A percentile compares a stretch with the other conserved stretches of the same genome.
Evolutionary conservation across 1,284 basidiomycete genomes (phyloP).

Genomic region (Rhodotorula glutinis): DNA sequence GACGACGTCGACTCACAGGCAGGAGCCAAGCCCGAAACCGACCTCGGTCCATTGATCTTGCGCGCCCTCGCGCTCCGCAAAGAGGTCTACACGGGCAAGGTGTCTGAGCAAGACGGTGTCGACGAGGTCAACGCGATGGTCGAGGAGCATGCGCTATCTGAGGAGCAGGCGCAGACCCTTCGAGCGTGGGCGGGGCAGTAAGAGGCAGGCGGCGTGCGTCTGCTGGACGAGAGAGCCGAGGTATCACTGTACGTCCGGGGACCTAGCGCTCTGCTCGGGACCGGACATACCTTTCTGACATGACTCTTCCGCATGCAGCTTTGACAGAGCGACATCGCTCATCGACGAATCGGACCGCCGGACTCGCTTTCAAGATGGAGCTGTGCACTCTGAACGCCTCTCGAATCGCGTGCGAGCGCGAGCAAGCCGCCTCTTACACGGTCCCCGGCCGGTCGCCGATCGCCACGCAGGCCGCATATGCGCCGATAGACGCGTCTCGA

Average conservation of each 20-base stretch:
- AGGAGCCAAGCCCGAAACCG: neutral
- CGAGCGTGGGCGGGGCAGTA: slow-evolving; percentile 5
- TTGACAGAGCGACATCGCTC: too few species aligned
- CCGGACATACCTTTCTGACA: too few species aligned
- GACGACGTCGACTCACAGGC: too few species aligned
- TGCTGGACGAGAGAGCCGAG: neutral
- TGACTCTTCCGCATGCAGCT: too few species aligned
- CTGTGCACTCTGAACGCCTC: too few species aligned
- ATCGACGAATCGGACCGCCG: too few species aligned
- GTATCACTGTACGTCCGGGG: neutral
- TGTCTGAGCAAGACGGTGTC: neutral
- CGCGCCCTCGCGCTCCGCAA: slow-evolving; percentile 22
- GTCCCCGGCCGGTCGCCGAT: too few species aligned
- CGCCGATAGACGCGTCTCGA: neutral
- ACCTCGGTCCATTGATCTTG: slow-evolving; percentile 20
- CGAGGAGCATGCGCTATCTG: slow-evolving; percentile 1
- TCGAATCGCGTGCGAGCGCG: too few species aligned
- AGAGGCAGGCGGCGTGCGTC: neutral
- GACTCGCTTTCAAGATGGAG: too few species aligned
- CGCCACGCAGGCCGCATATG: too few species aligned
- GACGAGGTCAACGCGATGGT: slow-evolving; percentile 2
- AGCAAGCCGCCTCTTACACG: too few species aligned
- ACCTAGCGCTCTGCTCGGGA: too few species aligned
- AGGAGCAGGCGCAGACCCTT: slow-evolving; percentile 14
- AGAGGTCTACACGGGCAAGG: slow-evolving; percentile 2